Evolutionary conservation across 106 monocot species (phyloP).

Genomic region (Amphibolis antarctica): DNA sequence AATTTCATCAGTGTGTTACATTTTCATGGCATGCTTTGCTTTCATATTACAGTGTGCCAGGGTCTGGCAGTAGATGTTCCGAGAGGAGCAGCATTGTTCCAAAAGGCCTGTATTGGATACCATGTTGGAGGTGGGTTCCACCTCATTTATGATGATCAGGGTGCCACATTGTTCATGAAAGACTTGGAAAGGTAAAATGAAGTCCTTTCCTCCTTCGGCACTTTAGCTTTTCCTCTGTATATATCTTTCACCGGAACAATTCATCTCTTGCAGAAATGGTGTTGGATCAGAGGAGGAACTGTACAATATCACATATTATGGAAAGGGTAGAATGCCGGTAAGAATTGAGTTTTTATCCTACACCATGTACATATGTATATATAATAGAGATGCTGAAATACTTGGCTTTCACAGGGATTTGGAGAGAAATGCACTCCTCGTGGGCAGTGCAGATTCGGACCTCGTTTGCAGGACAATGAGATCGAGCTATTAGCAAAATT

Average conservation of each 20-base stretch:
- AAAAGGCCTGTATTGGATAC: too few species aligned
- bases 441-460: conserved; percentile 83
- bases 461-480: conserved; percentile 74
- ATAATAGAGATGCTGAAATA: not conserved
- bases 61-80: conserved; percentile 16
- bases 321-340: conserved; percentile 84
- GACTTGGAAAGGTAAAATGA: conserved; percentile 64
- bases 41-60: conserved; percentile 35
- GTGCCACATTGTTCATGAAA: conserved; percentile 72
- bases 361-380: too few species aligned
- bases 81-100: conserved; percentile 38
- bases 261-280: conserved; percentile 41
- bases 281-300: conserved; percentile 50
- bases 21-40: too few species aligned
- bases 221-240: not conserved
- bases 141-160: conserved; percentile 30
- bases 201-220: not conserved
- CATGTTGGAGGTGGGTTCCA: conserved; percentile 87
- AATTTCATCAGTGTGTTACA: too few species aligned
- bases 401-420: conserved; percentile 40
- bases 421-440: conserved; percentile 84
- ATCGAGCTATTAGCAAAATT: conserved; percentile 71
- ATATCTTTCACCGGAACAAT: not conserved
- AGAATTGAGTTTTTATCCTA: not conserved
- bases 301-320: conserved; percentile 76